Percentiles rank a stretch among this genome's conserved stretches.
Conservation (phyloP, 106 monocot species). For the Amphibolis antarctica region DNA sequence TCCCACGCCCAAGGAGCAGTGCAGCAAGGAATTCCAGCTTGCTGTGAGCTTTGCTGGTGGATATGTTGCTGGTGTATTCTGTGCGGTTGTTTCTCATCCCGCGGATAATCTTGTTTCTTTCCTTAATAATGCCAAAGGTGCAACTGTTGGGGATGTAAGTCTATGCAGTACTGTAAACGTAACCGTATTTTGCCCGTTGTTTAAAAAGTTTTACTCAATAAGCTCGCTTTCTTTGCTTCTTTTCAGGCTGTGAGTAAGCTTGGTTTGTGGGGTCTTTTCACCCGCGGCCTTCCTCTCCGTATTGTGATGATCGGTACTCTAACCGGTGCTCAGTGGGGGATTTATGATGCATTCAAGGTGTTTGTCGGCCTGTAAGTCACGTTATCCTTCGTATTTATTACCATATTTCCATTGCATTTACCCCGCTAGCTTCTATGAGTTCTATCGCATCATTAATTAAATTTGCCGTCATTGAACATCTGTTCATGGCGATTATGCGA, state of each 20-base stretch:
- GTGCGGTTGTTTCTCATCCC: constrained; percentile 64
- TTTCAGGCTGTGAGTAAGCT: constrained; percentile 62
- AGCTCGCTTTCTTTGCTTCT: neutral
- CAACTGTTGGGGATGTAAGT: constrained; percentile 62
- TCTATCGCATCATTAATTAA: neutral
- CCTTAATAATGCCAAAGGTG: constrained; percentile 73
- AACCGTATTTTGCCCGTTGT: neutral
- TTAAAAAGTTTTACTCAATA: neutral
- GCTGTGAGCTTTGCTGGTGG: constrained; percentile 75
- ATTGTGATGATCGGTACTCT: constrained; percentile 75
- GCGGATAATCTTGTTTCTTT: constrained; percentile 79
- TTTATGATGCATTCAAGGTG: constrained; percentile 73
- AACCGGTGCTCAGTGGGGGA: constrained; percentile 66
- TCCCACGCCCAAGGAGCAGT: constrained; percentile 60
- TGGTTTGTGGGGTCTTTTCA: constrained; percentile 62
- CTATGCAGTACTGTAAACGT: neutral
- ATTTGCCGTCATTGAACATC: neutral
- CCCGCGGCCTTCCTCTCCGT: constrained; percentile 65
- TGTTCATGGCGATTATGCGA: neutral
- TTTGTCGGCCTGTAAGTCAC: constrained; percentile 62
- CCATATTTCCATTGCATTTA: no score
- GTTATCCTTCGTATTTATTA: neutral
- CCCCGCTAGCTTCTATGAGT: neutral
- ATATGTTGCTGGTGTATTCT: constrained; percentile 66
- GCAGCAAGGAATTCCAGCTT: constrained; percentile 61